Percentiles rank a stretch among this genome's conserved stretches.
These are phyloP conservation scores for Saccharomyces paradoxus DNA, from an alignment of 805 yeast species.

Conservation along the genomic window DNA sequence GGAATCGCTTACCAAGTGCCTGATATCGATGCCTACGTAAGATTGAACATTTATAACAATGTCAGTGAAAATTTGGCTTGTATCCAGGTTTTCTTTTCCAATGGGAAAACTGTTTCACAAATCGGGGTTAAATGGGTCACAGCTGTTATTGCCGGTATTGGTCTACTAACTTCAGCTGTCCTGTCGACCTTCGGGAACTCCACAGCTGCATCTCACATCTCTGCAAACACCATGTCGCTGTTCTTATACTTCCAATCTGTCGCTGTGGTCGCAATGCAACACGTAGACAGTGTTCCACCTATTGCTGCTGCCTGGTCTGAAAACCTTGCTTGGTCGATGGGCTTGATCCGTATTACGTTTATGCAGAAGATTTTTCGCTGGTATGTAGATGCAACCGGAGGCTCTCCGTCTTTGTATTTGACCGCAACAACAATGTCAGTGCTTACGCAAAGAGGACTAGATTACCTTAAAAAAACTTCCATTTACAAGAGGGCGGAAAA, in stretches of 20 bases:
- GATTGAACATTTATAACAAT: slow-evolving; percentile 42
- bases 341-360: slow-evolving; percentile 66
- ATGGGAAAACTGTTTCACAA: slow-evolving; percentile 77
- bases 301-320: slow-evolving; percentile 90
- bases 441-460: slow-evolving; percentile 53
- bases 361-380: slow-evolving; percentile 83
- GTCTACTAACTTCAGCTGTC: slow-evolving; percentile 70
- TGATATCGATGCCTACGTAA: slow-evolving; percentile 74
- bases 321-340: slow-evolving; percentile 93
- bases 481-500: slow-evolving; percentile 34
- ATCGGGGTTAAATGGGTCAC: slow-evolving; percentile 89
- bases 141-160: slow-evolving; percentile 82
- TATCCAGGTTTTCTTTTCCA: slow-evolving; percentile 63
- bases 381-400: slow-evolving; percentile 87
- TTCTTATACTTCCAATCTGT: slow-evolving; percentile 86
- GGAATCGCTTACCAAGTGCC: slow-evolving; percentile 83
- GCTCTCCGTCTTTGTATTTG: slow-evolving; percentile 65
- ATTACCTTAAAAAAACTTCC: slow-evolving; percentile 13
- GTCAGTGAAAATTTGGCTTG: slow-evolving; percentile 52
- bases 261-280: slow-evolving; percentile 76
- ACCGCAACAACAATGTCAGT: slow-evolving; percentile 57
- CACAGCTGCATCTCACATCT: slow-evolving; percentile 80
- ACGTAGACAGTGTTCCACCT: slow-evolving; percentile 85
- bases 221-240: slow-evolving; percentile 82
- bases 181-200: slow-evolving; percentile 83